Percentiles rank a stretch among this genome's conserved stretches.
Evolutionary conservation across 164 flowering plant species (phyloP).

Genomic region (Taxillus chinensis): DNA sequence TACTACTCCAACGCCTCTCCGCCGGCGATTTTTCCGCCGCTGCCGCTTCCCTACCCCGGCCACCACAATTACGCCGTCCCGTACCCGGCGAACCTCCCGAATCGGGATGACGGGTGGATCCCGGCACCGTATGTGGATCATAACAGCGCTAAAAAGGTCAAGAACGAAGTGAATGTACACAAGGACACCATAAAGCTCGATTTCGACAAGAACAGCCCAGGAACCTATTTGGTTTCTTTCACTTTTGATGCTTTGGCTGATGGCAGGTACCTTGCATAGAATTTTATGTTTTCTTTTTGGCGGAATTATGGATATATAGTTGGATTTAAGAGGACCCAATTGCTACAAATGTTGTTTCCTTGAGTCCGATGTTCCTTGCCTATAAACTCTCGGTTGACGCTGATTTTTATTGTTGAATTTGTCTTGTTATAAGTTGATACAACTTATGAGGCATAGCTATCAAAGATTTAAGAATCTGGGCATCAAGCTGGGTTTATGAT

Average conservation of each 20-base stretch:
- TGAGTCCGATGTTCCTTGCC: too few relatives aligned
- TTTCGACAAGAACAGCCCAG: conserved; percentile 3
- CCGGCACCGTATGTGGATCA: conserved; percentile 6
- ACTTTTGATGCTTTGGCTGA: conserved; percentile 8
- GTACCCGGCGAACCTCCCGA: background rate
- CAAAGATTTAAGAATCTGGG: too few relatives aligned
- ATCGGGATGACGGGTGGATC: background rate
- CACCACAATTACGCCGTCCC: background rate
- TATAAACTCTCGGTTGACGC: too few relatives aligned
- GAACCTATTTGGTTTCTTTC: conserved; percentile 8
- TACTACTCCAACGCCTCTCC: background rate
- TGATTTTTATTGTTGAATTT: too few relatives aligned
- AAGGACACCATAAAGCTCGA: conserved; percentile 8
- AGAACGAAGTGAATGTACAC: conserved; percentile 10
- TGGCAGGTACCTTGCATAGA: conserved; percentile 9
- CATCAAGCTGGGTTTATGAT: too few relatives aligned
- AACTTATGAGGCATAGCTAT: too few relatives aligned
- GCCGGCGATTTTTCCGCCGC: background rate
- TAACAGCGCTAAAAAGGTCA: conserved; percentile 8
- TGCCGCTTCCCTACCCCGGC: background rate
- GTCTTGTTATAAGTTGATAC: too few relatives aligned
- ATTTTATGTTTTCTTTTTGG: background rate
- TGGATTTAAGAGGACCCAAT: too few relatives aligned
- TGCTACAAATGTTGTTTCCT: too few relatives aligned
- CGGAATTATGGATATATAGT: too few relatives aligned